These are phyloP conservation scores for Leccinellum rugosiceps DNA, from an alignment of 768 basidiomycete species.

Conservation along the genomic window DNA sequence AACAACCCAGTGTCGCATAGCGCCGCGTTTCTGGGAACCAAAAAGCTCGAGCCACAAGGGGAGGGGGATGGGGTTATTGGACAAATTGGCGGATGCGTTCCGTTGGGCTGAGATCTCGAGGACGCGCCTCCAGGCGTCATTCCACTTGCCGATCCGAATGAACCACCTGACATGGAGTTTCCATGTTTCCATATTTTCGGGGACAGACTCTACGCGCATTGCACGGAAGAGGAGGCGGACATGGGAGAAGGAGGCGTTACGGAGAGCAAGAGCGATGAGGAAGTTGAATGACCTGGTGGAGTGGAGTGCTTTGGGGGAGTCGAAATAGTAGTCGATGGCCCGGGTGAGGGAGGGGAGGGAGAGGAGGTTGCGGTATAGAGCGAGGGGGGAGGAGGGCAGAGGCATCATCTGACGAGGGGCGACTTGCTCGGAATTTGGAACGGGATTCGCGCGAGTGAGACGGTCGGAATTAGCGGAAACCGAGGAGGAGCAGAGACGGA, in stretches of 20 bases:
- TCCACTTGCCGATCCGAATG: slow-evolving; percentile 54
- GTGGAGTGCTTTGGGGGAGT: slow-evolving; percentile 27
- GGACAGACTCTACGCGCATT: slow-evolving; percentile 45
- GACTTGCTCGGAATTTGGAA: background rate
- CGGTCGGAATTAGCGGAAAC: background rate
- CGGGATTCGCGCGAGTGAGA: background rate
- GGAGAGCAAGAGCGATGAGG: slow-evolving; percentile 48
- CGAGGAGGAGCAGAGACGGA: background rate
- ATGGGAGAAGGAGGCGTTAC: slow-evolving; percentile 45
- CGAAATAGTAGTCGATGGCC: slow-evolving; percentile 26
- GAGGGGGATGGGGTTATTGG: slow-evolving; percentile 34
- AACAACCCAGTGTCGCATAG: slow-evolving; percentile 22
- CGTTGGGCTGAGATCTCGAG: slow-evolving; percentile 18
- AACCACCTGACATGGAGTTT: slow-evolving; percentile 56
- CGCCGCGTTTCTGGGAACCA: slow-evolving; percentile 39
- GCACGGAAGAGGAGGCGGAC: slow-evolving; percentile 42
- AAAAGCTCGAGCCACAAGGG: slow-evolving; percentile 64
- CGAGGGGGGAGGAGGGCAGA: slow-evolving; percentile 28
- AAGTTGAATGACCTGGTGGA: slow-evolving; percentile 44
- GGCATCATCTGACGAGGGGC: slow-evolving; percentile 18
- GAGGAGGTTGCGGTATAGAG: slow-evolving; percentile 35
- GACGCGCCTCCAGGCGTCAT: slow-evolving; percentile 51
- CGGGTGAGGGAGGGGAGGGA: slow-evolving; percentile 16
- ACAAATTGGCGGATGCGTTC: slow-evolving; percentile 1
- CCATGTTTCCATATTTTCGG: slow-evolving; percentile 50